These are phyloP conservation scores for Saprolegnia parasitica DNA, from an alignment of 352 stramenopile genomes.

Conservation along the genomic window DNA sequence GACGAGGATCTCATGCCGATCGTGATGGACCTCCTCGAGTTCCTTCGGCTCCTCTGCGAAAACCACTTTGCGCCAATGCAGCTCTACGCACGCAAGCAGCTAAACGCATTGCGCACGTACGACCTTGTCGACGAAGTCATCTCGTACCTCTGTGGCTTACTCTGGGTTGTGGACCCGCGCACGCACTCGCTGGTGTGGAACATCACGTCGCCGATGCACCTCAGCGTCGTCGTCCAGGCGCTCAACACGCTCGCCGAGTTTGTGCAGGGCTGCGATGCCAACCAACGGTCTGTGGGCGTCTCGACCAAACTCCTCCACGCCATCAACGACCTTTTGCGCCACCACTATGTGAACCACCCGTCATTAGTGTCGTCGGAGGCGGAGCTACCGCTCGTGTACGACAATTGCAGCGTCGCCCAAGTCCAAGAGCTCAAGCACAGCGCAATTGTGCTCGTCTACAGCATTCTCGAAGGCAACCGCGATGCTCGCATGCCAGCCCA, in stretches of 20 bases:
- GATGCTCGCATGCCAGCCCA: conserved; percentile 4
- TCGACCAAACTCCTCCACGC: conserved; percentile 8
- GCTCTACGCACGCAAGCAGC: conserved; percentile 30
- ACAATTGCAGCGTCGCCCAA: background rate
- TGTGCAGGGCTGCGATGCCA: conserved; percentile 28
- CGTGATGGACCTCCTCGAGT: conserved; percentile 27
- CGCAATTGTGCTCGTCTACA: conserved; percentile 29
- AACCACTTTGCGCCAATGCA: conserved; percentile 31
- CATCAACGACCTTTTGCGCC: background rate
- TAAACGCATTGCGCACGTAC: conserved; percentile 27
- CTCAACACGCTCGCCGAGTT: conserved; percentile 22
- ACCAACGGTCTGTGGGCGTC: conserved; percentile 22
- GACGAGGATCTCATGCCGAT: background rate
- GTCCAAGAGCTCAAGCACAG: conserved; percentile 21
- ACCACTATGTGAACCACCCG: background rate
- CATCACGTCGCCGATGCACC: conserved; percentile 21
- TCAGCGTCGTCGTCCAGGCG: conserved; percentile 27
- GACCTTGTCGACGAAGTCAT: conserved; percentile 29
- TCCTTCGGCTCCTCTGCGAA: conserved; percentile 30
- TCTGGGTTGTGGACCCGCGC: conserved; percentile 19
- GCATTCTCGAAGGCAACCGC: conserved; percentile 30
- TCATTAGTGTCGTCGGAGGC: background rate
- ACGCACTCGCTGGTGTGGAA: conserved; percentile 25
- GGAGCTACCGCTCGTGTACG: background rate
- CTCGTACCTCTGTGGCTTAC: conserved; percentile 22